These are phyloP conservation scores for Apiospora hydei DNA, from an alignment of 2,329 filamentous ascomycete genomes.

Conservation along the genomic window DNA sequence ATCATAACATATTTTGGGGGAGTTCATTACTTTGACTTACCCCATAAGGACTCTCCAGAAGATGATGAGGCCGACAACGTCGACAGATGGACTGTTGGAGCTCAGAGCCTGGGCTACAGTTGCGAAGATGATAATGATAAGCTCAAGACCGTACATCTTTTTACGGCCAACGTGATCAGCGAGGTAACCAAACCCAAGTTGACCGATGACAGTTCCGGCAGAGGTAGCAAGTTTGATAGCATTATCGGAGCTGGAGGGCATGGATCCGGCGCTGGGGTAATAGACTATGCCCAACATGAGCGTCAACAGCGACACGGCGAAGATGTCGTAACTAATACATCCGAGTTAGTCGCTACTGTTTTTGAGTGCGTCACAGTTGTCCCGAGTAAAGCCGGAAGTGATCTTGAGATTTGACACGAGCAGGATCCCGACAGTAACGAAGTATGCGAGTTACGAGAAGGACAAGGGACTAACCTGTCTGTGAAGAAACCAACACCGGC, in stretches of 20 bases:
- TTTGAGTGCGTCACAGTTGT: neutral
- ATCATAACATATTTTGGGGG: neutral
- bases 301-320: constrained; percentile 76
- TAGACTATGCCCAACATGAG: constrained; percentile 83
- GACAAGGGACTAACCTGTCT: constrained; percentile 57
- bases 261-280: constrained; percentile 64
- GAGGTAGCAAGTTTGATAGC: constrained; percentile 88
- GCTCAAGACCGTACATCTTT: constrained; percentile 74
- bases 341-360: neutral
- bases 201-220: constrained; percentile 82
- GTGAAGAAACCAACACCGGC: constrained; percentile 91
- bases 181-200: constrained; percentile 79
- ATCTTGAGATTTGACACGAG: neutral
- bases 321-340: constrained; percentile 70
- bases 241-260: constrained; percentile 74
- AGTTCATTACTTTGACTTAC: neutral
- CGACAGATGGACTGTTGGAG: constrained; percentile 67
- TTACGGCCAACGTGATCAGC: constrained; percentile 82
- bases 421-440: neutral
- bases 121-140: constrained; percentile 82
- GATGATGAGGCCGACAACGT: constrained; percentile 72
- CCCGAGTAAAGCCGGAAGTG: neutral
- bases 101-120: constrained; percentile 76
- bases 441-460: neutral
- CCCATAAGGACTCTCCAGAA: constrained; percentile 85